A percentile compares a stretch with the other conserved stretches of the same genome.
These are phyloP conservation scores for Fusarium sp. DNA, from an alignment of 2,329 filamentous ascomycete genomes.

Conservation along the genomic window DNA sequence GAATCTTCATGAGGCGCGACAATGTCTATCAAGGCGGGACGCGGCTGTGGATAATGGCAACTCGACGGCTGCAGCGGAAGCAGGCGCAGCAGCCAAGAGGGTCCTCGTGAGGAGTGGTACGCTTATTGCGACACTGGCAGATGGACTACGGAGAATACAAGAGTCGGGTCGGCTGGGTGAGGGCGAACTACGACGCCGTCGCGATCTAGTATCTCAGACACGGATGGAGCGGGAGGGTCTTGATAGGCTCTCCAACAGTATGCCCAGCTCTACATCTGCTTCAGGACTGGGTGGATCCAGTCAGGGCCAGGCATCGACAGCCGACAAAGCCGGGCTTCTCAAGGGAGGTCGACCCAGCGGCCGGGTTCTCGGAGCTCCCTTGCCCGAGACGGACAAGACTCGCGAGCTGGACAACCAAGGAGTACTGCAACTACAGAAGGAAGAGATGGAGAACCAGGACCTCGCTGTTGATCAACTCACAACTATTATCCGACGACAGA, in stretches of 20 bases:
- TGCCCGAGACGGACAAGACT: conserved; percentile 80
- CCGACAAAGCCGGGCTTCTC: conserved; percentile 63
- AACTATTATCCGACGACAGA: conserved; percentile 76
- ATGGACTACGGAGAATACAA: conserved; percentile 70
- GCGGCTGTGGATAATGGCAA: conserved; percentile 54
- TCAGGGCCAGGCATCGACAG: conserved; percentile 60
- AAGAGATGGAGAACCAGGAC: conserved; percentile 81
- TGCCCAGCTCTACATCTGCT: conserved; percentile 47
- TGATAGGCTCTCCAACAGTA: conserved; percentile 75
- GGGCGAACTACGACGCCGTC: conserved; percentile 77
- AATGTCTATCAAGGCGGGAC: conserved; percentile 74
- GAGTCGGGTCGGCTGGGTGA: conserved; percentile 71
- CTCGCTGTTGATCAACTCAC: conserved; percentile 75
- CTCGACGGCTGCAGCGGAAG: conserved; percentile 64
- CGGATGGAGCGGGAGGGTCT: conserved; percentile 80
- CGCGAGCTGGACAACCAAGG: conserved; percentile 81
- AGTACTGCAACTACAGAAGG: conserved; percentile 77
- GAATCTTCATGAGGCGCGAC: conserved; percentile 72
- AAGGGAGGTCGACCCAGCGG: conserved; percentile 56
- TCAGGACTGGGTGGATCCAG: conserved; percentile 54
- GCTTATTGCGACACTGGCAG: conserved; percentile 70
- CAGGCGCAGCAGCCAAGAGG: conserved; percentile 78
- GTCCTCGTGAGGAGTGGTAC: conserved; percentile 75
- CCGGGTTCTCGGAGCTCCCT: conserved; percentile 76
- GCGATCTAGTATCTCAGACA: conserved; percentile 76